Conservation (phyloP, 2,329 filamentous ascomycete genomes). For the Leptoxyphium fumago region DNA sequence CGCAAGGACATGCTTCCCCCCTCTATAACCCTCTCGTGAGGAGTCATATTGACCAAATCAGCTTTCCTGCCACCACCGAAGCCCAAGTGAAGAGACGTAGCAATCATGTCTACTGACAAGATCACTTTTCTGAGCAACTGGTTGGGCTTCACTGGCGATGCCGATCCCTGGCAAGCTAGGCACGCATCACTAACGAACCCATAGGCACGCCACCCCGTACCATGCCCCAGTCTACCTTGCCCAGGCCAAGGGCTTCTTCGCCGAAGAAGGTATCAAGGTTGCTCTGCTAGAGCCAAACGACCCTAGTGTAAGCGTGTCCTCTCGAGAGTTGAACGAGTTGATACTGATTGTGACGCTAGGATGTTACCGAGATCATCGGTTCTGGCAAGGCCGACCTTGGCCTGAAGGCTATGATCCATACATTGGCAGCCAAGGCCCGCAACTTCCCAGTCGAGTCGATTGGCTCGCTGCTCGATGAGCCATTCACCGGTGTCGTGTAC, state of each 20-base stretch:
- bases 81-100: neutral
- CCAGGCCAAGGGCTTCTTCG: slow-evolving; percentile 60
- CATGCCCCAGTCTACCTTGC: slow-evolving; percentile 65
- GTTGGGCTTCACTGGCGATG: slow-evolving; percentile 31
- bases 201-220: slow-evolving; percentile 68
- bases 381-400: slow-evolving; percentile 62
- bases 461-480: slow-evolving; percentile 62
- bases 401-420: slow-evolving; percentile 77
- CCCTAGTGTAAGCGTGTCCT: slow-evolving; percentile 42
- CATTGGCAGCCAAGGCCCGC: slow-evolving; percentile 61
- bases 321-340: neutral
- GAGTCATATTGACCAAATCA: slow-evolving; percentile 35
- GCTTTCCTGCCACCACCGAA: slow-evolving; percentile 31
- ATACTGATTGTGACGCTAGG: slow-evolving; percentile 23
- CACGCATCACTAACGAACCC: slow-evolving; percentile 1
- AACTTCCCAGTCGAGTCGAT: slow-evolving; percentile 59
- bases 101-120: slow-evolving; percentile 61
- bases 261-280: slow-evolving; percentile 62
- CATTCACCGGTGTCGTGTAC: slow-evolving; percentile 67
- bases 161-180: neutral
- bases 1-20: slow-evolving; percentile 75
- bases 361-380: slow-evolving; percentile 71
- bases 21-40: slow-evolving; percentile 19
- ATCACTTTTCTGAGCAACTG: slow-evolving; percentile 76
- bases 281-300: slow-evolving; percentile 66